Conservation (phyloP, 495 filamentous ascomycete species). For the Pseudoneurospora amorphoporcata region DNA sequence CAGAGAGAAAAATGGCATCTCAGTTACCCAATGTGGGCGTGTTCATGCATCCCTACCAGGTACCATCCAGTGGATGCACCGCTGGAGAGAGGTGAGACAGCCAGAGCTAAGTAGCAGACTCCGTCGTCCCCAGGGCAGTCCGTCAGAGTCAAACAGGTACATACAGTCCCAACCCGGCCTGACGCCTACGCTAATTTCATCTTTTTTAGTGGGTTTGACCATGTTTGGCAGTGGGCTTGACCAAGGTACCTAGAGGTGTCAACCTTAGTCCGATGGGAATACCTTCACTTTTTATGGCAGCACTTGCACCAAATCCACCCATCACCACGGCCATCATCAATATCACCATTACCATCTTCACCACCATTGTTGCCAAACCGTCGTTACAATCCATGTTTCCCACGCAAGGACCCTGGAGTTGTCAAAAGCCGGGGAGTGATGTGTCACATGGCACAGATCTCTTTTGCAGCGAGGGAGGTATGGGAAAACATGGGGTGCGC, state of each 20-base stretch:
- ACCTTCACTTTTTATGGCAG: neutral
- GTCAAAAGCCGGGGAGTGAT: slow-evolving; percentile 22
- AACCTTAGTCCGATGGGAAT: neutral
- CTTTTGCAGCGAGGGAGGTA: slow-evolving; percentile 11
- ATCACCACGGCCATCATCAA: neutral
- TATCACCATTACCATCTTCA: neutral
- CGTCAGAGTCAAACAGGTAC: neutral
- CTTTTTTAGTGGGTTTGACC: neutral
- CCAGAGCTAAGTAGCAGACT: neutral
- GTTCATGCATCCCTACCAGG: neutral
- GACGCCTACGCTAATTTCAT: neutral
- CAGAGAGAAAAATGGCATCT: neutral
- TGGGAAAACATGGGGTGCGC: slow-evolving; percentile 20
- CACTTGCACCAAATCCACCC: neutral
- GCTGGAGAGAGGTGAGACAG: neutral
- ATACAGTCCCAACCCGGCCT: neutral
- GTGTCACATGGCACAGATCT: slow-evolving; percentile 33
- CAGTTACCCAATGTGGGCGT: neutral
- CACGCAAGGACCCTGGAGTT: slow-evolving; percentile 10
- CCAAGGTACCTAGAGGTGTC: neutral
- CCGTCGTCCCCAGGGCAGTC: neutral
- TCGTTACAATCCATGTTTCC: neutral
- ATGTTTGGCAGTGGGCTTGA: neutral
- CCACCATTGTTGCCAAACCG: neutral
- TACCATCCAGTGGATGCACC: neutral